A percentile compares a stretch with the other conserved stretches of the same genome.
These are phyloP conservation scores for Rhizophora apiculata DNA, from an alignment of 345 rosid genomes.

Conservation along the genomic window DNA sequence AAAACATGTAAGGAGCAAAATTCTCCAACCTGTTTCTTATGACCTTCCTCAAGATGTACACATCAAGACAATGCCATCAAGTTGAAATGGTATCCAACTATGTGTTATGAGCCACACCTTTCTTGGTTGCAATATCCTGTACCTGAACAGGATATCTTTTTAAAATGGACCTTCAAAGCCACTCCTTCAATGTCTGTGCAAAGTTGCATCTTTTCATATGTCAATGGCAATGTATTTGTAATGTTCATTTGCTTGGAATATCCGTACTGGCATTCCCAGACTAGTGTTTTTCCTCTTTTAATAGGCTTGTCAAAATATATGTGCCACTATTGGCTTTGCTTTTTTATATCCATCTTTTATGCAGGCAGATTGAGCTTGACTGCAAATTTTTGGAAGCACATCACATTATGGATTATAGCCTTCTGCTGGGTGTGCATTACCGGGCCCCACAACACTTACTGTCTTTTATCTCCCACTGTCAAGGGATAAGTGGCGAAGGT, in stretches of 20 bases:
- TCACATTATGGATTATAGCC: constrained; percentile 97
- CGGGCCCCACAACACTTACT: constrained; percentile 92
- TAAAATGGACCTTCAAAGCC: too few species aligned
- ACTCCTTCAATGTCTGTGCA: too few species aligned
- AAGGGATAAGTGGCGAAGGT: constrained; percentile 48
- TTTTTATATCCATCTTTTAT: constrained; percentile 10
- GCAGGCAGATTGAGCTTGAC: constrained; percentile 86
- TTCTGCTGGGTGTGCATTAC: constrained; percentile 93
- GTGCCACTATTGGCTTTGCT: not conserved
- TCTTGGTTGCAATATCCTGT: too few species aligned
- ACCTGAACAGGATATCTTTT: too few species aligned
- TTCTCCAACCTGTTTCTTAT: too few species aligned
- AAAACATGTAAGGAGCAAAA: too few species aligned
- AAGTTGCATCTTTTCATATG: too few species aligned
- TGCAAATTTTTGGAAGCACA: constrained; percentile 79
- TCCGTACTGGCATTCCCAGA: constrained; percentile 10
- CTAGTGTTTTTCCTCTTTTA: not conserved
- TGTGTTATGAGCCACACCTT: too few species aligned
- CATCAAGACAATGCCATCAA: too few species aligned
- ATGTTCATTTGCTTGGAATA: constrained; percentile 6
- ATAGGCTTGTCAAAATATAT: not conserved
- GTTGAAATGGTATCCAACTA: too few species aligned
- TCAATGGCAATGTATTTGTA: not conserved
- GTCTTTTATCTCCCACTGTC: constrained; percentile 42
- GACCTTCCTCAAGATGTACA: too few species aligned